Conservation (phyloP, 352 stramenopile genomes). For the Globisporangium heterothallicum region DNA sequence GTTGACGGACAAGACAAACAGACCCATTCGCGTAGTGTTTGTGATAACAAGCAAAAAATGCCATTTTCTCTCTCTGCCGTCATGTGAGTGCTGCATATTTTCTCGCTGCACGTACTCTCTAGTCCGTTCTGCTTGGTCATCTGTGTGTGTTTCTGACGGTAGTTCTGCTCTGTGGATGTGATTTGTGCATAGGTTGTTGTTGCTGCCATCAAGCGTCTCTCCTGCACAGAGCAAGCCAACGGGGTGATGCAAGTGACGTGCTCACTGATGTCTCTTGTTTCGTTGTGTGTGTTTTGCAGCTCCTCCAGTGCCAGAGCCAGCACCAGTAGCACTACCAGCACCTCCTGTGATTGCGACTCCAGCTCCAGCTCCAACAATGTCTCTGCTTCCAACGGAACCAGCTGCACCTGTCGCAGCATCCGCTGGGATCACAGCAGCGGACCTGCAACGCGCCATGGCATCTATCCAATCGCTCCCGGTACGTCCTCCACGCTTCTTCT, state of each 20-base stretch:
- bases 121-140: not conserved
- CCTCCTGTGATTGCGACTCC: conserved; percentile 10
- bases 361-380: conserved; percentile 12
- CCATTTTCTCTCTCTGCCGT: not conserved
- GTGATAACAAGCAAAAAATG: conserved; percentile 7
- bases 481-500: not conserved
- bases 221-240: not conserved
- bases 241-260: not conserved
- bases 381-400: not conserved
- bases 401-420: conserved; percentile 6
- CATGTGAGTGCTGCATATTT: conserved; percentile 16
- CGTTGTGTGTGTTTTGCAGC: not conserved
- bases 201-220: not conserved
- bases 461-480: conserved; percentile 66
- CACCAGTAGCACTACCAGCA: conserved; percentile 11
- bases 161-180: not conserved
- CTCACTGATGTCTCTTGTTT: not conserved
- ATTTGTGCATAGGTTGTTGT: not conserved
- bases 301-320: not conserved
- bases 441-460: conserved; percentile 85
- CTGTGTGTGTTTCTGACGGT: not conserved
- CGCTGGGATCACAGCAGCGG: conserved; percentile 58
- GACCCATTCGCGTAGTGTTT: no score
- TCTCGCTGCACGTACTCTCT: not conserved
- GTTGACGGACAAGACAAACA: no score